Conservation (phyloP, 768 basidiomycete species). For the Panellus pusillus region DNA sequence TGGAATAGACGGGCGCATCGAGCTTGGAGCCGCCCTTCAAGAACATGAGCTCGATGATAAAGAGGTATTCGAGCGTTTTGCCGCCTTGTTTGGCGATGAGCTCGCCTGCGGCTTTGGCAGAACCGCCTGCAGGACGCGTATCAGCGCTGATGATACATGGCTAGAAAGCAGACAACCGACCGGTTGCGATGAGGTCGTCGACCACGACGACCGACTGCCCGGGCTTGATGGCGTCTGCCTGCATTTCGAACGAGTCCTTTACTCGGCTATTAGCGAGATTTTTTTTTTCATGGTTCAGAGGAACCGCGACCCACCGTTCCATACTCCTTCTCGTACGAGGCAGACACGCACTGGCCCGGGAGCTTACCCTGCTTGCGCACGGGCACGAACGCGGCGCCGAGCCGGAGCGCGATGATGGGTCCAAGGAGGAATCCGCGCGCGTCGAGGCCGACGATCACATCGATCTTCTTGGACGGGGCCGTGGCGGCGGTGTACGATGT, state of each 20-base stretch:
- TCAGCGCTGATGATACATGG: not conserved
- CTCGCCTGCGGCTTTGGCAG: constrained; percentile 89
- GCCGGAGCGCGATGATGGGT: constrained; percentile 84
- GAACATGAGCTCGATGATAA: constrained; percentile 83
- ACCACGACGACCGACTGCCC: constrained; percentile 86
- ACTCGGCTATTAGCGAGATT: not conserved
- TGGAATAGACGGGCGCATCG: constrained; percentile 85
- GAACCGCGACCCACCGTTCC: constrained; percentile 57
- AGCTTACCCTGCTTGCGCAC: constrained; percentile 94
- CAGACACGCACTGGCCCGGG: constrained; percentile 79
- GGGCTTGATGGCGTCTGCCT: constrained; percentile 76
- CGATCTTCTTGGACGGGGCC: constrained; percentile 66
- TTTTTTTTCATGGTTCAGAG: no score
- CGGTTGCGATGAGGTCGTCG: constrained; percentile 96
- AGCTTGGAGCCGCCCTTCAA: constrained; percentile 76
- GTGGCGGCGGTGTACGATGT: constrained; percentile 72
- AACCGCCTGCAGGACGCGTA: constrained; percentile 62
- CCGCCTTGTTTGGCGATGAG: constrained; percentile 83
- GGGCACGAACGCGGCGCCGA: constrained; percentile 94
- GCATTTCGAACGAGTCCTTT: constrained; percentile 96
- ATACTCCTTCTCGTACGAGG: constrained; percentile 90
- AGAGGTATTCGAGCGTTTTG: constrained; percentile 88
- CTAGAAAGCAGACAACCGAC: constrained; percentile 40
- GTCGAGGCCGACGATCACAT: constrained; percentile 93
- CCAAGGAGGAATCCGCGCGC: constrained; percentile 95